phyloP scores from a whole-genome alignment of 768 basidiomycete species.

The Trametopsis cervina region DNA sequence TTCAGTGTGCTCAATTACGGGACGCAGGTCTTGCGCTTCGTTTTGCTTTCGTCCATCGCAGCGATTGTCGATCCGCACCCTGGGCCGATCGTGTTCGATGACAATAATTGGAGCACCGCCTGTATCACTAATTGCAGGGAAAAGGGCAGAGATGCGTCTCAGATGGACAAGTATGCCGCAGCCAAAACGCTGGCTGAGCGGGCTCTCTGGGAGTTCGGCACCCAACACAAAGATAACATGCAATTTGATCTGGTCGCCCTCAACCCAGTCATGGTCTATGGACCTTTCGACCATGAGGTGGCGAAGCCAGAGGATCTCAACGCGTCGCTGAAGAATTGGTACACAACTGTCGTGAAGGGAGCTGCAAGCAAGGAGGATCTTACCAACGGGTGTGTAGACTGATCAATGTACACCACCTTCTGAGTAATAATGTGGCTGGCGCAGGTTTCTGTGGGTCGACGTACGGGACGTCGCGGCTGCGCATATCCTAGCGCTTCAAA shows the following conservation, averaged over 20 bases:
- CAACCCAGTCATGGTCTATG: slow-evolving; percentile 4
- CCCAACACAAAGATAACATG: background rate
- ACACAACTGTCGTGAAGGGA: slow-evolving; percentile 1
- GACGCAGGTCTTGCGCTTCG: slow-evolving; percentile 36
- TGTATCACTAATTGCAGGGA: slow-evolving; percentile 23
- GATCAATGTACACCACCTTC: background rate
- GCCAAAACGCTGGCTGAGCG: slow-evolving; percentile 30
- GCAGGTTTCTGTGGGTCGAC: slow-evolving; percentile 25
- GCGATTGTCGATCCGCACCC: slow-evolving; percentile 6
- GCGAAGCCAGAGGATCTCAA: background rate
- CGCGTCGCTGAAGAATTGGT: background rate
- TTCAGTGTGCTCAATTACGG: slow-evolving; percentile 42
- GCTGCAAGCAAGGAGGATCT: background rate
- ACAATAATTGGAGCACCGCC: slow-evolving; percentile 29
- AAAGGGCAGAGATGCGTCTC: slow-evolving; percentile 24
- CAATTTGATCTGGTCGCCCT: slow-evolving; percentile 6
- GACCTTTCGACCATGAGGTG: slow-evolving; percentile 9
- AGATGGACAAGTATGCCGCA: slow-evolving; percentile 23
- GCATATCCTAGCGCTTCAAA: slow-evolving; percentile 43
- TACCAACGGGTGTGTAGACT: slow-evolving; percentile 2
- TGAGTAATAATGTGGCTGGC: background rate
- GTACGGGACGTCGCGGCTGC: slow-evolving; percentile 48
- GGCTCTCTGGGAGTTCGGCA: slow-evolving; percentile 6
- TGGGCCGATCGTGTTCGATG: background rate
- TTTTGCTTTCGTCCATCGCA: slow-evolving; percentile 52